phyloP scores from a whole-genome alignment of 2,329 filamentous ascomycete species.

The Aspergillus melleus region DNA sequence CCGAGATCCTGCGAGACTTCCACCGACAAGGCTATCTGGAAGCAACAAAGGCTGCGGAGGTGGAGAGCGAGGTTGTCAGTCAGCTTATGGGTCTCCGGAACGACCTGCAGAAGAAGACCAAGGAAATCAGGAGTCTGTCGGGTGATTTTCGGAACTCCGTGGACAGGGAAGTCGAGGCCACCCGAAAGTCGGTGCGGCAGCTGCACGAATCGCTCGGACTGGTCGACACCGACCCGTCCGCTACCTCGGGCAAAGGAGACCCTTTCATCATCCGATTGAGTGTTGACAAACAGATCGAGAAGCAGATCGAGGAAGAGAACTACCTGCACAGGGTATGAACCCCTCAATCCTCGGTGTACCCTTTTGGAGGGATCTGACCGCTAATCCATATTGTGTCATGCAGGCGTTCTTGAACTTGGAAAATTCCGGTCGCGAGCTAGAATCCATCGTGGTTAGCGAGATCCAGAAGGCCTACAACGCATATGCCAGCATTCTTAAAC shows the following conservation, averaged over 20 bases:
- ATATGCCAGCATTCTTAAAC: constrained; percentile 85
- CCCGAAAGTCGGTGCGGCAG: constrained; percentile 73
- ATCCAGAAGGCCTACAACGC: constrained; percentile 98
- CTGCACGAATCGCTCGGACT: constrained; percentile 81
- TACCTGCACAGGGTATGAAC: constrained; percentile 80
- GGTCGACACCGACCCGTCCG: constrained; percentile 73
- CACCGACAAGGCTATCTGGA: constrained; percentile 79
- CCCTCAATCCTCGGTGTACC: not conserved
- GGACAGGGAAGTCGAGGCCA: constrained; percentile 88
- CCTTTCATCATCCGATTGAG: constrained; percentile 83
- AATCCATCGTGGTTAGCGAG: constrained; percentile 94
- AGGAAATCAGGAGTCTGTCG: constrained; percentile 92
- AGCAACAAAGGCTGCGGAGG: constrained; percentile 83
- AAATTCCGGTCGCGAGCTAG: constrained; percentile 87
- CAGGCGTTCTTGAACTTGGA: constrained; percentile 94
- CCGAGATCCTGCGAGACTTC: constrained; percentile 75
- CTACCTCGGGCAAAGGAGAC: constrained; percentile 81
- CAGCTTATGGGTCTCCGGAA: constrained; percentile 81
- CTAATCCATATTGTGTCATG: constrained; percentile 6
- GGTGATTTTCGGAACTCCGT: constrained; percentile 97
- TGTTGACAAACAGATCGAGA: constrained; percentile 87
- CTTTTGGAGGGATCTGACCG: not conserved
- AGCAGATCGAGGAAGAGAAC: constrained; percentile 94
- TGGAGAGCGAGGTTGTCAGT: constrained; percentile 87
- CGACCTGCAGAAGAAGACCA: constrained; percentile 93